Percentiles rank a stretch among this genome's conserved stretches.
These are phyloP conservation scores for Chloromonas sp. DNA, from an alignment of 163 green algal genomes.

Conservation along the genomic window DNA sequence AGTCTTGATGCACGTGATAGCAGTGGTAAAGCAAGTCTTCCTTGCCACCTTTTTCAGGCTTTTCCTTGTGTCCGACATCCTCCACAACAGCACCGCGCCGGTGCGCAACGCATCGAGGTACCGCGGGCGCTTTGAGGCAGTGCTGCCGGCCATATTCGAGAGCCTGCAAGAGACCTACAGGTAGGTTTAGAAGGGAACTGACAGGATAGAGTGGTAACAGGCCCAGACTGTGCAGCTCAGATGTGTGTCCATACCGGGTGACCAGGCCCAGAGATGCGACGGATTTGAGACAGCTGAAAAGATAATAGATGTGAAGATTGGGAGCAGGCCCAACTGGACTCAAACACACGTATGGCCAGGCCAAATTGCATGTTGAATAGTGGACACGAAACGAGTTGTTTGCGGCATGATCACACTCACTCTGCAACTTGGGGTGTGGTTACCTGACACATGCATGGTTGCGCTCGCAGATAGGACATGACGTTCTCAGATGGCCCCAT, in stretches of 20 bases:
- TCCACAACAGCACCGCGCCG: conserved; percentile 86
- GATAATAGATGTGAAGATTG: background rate
- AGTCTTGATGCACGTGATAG: no score
- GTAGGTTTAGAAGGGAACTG: conserved; percentile 1
- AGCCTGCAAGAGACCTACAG: conserved; percentile 56
- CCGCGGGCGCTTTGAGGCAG: conserved; percentile 63
- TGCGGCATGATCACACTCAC: no score
- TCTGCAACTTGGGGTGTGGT: no score
- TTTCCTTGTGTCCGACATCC: conserved; percentile 87
- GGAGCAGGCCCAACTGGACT: background rate
- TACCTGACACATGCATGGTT: no score
- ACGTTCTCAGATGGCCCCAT: no score
- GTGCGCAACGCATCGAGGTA: conserved; percentile 84
- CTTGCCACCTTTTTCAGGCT: conserved; percentile 37
- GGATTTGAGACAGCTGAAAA: background rate
- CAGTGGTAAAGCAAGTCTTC: no score
- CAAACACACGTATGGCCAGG: no score
- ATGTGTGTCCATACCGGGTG: background rate
- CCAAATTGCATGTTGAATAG: no score
- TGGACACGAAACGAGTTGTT: no score
- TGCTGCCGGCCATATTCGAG: conserved; percentile 85
- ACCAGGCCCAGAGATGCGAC: background rate
- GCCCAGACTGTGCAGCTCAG: no score
- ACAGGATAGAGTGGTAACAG: background rate
- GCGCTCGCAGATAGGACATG: no score